A percentile compares a stretch with the other conserved stretches of the same genome.
Conservation (phyloP, 805 yeast species). For the Metschnikowia sp. region DNA sequence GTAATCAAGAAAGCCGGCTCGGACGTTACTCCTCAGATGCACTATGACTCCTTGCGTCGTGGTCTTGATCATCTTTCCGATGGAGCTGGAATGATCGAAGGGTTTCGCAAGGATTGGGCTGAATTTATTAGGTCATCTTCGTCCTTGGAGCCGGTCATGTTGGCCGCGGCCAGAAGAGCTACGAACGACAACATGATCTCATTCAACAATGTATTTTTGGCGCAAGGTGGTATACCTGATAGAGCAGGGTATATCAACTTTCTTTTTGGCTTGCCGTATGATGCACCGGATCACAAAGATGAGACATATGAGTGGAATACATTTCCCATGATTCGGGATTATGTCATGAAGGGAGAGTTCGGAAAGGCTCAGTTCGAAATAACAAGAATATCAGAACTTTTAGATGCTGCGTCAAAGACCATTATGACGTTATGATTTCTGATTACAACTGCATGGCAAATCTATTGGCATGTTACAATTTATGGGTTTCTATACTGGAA, state of each 20-base stretch:
- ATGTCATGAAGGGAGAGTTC: slow-evolving; percentile 48
- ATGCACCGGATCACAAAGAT: slow-evolving; percentile 43
- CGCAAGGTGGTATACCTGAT: slow-evolving; percentile 39
- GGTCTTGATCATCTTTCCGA: slow-evolving; percentile 25
- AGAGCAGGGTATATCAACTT: slow-evolving; percentile 68
- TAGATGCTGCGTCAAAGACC: slow-evolving; percentile 1
- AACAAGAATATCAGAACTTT: slow-evolving; percentile 4
- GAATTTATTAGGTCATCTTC: slow-evolving; percentile 34
- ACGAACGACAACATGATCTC: slow-evolving; percentile 69
- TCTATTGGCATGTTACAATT: too few relatives aligned
- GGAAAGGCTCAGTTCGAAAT: slow-evolving; percentile 53
- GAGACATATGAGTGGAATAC: slow-evolving; percentile 52
- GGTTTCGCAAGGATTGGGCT: slow-evolving; percentile 65
- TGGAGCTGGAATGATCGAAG: slow-evolving; percentile 44
- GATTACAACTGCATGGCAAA: too few relatives aligned
- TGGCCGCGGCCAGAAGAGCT: slow-evolving; percentile 70
- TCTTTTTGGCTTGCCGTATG: slow-evolving; percentile 64
- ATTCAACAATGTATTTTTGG: slow-evolving; percentile 53
- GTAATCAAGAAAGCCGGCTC: background rate
- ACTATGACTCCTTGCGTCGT: slow-evolving; percentile 22
- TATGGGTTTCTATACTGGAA: too few relatives aligned
- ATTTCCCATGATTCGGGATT: slow-evolving; percentile 77
- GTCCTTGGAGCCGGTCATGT: slow-evolving; percentile 69
- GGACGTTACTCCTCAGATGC: slow-evolving; percentile 18
- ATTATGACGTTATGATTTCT: background rate